A percentile compares a stretch with the other conserved stretches of the same genome.
Conservation (phyloP, 305 asterid species). For the Solanum chacoense region DNA sequence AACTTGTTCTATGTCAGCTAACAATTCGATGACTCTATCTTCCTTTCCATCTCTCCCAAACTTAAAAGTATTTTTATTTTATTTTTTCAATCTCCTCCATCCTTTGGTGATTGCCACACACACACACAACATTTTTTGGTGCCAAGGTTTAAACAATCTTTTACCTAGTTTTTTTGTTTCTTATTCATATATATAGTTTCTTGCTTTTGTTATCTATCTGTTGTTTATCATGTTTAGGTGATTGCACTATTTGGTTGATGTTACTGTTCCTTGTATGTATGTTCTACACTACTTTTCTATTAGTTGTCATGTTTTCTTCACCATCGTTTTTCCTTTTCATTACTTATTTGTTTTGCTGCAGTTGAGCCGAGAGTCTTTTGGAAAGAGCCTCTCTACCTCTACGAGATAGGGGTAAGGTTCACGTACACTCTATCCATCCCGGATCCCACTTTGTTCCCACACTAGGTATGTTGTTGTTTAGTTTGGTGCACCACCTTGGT, state of each 20-base stretch:
- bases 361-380: background rate
- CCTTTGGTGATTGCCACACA: background rate
- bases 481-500: background rate
- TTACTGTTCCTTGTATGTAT: background rate
- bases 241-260: background rate
- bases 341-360: background rate
- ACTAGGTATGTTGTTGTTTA: background rate
- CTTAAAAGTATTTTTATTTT: background rate
- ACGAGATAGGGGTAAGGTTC: background rate
- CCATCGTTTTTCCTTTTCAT: background rate
- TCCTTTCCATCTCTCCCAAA: background rate
- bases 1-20: background rate
- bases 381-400: background rate
- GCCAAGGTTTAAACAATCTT: background rate
- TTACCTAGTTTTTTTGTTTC: background rate
- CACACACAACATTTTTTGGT: background rate
- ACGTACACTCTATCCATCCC: background rate
- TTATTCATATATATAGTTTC: background rate
- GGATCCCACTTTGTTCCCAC: background rate
- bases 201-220: background rate
- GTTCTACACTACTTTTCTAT: background rate
- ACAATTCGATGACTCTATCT: background rate
- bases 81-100: background rate
- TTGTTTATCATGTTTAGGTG: background rate
- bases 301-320: background rate